A percentile compares a stretch with the other conserved stretches of the same genome.
Evolutionary conservation across 202 grass and related monocot genomes (phyloP).

Genomic region (Setaria viridis): DNA sequence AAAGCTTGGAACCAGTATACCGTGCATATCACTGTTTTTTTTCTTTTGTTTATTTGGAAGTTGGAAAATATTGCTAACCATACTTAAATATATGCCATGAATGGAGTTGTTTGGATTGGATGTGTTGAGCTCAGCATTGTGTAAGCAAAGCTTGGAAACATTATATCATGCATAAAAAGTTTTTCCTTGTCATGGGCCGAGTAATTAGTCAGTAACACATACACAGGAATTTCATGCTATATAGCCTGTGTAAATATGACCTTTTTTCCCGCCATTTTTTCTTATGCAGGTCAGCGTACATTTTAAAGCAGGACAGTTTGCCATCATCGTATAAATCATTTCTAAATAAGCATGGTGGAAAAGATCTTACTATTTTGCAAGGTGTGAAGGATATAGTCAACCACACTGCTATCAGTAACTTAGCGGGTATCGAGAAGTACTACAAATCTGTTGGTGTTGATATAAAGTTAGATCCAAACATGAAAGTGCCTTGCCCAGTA

Average conservation of each 20-base stretch:
- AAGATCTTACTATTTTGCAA: conserved; percentile 81
- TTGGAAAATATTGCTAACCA: conserved; percentile 6
- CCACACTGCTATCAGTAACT: conserved; percentile 74
- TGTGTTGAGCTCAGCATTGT: background rate
- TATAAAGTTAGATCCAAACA: conserved; percentile 86
- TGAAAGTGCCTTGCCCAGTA: conserved; percentile 96
- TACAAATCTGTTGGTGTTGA: conserved; percentile 87
- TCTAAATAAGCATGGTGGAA: conserved; percentile 91
- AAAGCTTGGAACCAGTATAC: background rate
- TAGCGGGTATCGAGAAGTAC: conserved; percentile 73
- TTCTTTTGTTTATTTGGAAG: background rate
- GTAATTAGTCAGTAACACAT: conserved; percentile 6
- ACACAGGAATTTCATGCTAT: background rate
- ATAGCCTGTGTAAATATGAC: background rate
- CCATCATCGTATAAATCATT: conserved; percentile 92
- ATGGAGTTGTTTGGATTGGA: conserved; percentile 29
- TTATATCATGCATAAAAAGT: background rate
- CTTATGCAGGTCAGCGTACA: conserved; percentile 76
- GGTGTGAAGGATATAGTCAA: conserved; percentile 84
- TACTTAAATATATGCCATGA: conserved; percentile 5
- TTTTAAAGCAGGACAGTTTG: conserved; percentile 91
- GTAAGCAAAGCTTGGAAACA: background rate
- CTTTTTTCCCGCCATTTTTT: conserved; percentile 31
- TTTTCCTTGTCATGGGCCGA: conserved; percentile 5
- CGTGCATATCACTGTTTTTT: background rate